Base-by-base conservation (phyloP, 495 filamentous ascomycete genomes). In the Apodospora peruviana region DNA sequence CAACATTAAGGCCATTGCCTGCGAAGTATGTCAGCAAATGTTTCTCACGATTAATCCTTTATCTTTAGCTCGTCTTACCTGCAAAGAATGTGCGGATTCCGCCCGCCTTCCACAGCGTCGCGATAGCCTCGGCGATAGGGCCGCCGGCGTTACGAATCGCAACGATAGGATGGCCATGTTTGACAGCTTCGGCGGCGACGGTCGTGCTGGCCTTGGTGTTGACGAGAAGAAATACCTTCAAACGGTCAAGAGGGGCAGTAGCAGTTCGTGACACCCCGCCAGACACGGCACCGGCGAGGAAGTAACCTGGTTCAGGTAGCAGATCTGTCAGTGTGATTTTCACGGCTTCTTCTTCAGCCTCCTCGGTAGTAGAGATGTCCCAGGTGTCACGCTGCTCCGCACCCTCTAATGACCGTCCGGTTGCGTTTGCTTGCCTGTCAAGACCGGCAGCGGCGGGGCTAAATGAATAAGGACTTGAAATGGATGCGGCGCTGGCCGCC, bases 221-320 rank as follows among this genome's bases (percentile, higher is more conserved):
- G 18, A 94, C 91, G 59, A 98, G 95, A 37, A 98, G 82, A 66
- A 94, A 97, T 48, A 98, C 91, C 66, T 96, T 96, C 43, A 98
- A 79, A 56, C 93, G 90, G 69, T 98, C 93, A 66, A 98, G 82
- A 42, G 93, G 93, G 17, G 93, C 93, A 36, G 93, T 98, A 47
- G 87, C 82, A 64, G 93, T 96, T 52, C 93, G 81, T 49, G 91
- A 96, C 46, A 95, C 83, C 59, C 85, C 90, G 50, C 93, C 93
- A 53, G 93, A 90, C 45, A 95, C 72, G 54, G 88, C 93, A 67
- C 93, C 93, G 55, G 94, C 94, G 73, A 91, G 66, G 68, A 98
- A 98, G 71, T 98, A 98, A 75, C 91, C 91, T 96, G 88, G 68
- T 70, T 79, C 74, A 60, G 77, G 78, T 44, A 77, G 64, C 55